These are phyloP conservation scores for Candida ascalaphidarum DNA, from an alignment of 805 yeast genomes.

Conservation along the genomic window DNA sequence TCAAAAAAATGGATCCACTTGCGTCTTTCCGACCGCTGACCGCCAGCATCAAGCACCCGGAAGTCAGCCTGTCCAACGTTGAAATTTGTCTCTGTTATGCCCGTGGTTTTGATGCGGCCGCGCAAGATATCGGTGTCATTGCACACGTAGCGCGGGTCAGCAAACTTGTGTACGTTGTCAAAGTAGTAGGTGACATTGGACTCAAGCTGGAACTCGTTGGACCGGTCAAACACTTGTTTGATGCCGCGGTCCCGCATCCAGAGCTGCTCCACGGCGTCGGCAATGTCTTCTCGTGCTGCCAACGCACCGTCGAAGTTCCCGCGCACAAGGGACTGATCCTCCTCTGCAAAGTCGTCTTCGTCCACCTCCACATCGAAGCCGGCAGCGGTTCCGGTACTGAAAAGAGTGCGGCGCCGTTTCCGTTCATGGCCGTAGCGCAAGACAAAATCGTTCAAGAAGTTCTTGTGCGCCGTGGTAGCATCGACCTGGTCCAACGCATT, in stretches of 20 bases:
- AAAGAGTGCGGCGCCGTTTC: constrained; percentile 40
- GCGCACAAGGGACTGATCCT: neutral
- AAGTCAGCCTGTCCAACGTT: constrained; percentile 54
- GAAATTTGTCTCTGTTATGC: constrained; percentile 83
- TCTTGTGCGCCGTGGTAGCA: constrained; percentile 53
- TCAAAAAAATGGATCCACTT: constrained; percentile 96
- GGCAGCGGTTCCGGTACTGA: constrained; percentile 43
- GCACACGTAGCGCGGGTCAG: constrained; percentile 58
- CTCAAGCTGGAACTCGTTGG: constrained; percentile 80
- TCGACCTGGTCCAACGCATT: constrained; percentile 56
- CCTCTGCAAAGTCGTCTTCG: constrained; percentile 1
- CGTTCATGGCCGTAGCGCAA: constrained; percentile 50
- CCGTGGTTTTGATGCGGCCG: constrained; percentile 93
- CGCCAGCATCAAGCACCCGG: constrained; percentile 91
- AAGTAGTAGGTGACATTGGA: constrained; percentile 78
- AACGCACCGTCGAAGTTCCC: neutral
- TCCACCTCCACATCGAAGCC: too few species aligned
- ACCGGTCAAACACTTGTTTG: constrained; percentile 42
- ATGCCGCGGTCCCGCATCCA: constrained; percentile 74
- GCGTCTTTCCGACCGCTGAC: constrained; percentile 83
- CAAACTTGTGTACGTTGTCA: constrained; percentile 59
- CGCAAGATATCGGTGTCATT: constrained; percentile 76
- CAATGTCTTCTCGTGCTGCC: constrained; percentile 42
- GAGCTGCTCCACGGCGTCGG: constrained; percentile 56
- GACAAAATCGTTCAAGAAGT: constrained; percentile 56